Evolutionary conservation across 345 rosid species (phyloP).

Genomic region (Sisymbrium irio): DNA sequence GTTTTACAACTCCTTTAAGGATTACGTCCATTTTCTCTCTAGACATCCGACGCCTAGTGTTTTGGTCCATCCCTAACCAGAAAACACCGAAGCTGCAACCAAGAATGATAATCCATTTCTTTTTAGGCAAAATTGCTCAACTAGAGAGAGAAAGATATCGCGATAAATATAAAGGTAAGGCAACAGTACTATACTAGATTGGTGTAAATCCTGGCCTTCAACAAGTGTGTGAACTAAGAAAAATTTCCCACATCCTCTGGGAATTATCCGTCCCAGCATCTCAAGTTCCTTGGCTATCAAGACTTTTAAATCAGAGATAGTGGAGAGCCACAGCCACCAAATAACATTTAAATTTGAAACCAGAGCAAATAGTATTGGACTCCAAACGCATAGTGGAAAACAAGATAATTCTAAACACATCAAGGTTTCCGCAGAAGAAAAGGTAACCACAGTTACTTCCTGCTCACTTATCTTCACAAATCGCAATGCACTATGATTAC

Average conservation of each 20-base stretch:
- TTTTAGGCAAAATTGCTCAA: constrained; percentile 16
- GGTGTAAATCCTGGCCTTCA: constrained; percentile 28
- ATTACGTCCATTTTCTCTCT: constrained; percentile 79
- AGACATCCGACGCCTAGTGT: constrained; percentile 71
- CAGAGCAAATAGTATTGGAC: neutral
- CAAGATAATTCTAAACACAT: neutral
- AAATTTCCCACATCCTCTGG: constrained; percentile 30
- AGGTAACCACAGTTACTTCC: constrained; percentile 19
- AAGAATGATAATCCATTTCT: constrained; percentile 9
- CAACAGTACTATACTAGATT: constrained; percentile 29
- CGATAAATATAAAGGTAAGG: constrained; percentile 25
- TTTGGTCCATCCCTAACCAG: constrained; percentile 90
- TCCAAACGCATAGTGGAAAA: constrained; percentile 16
- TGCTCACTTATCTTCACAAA: constrained; percentile 11
- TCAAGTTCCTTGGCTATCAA: constrained; percentile 26
- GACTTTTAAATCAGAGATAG: constrained; percentile 29
- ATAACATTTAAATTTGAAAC: neutral
- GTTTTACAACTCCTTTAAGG: constrained; percentile 88
- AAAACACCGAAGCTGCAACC: constrained; percentile 78
- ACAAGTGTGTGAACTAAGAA: constrained; percentile 35
- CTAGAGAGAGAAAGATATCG: constrained; percentile 16
- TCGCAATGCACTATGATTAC: neutral
- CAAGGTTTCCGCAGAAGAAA: constrained; percentile 6
- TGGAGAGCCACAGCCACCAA: constrained; percentile 21
- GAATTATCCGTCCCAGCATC: constrained; percentile 31